phyloP scores from a whole-genome alignment of 345 rosid species.

The Eucalyptus globulus region DNA sequence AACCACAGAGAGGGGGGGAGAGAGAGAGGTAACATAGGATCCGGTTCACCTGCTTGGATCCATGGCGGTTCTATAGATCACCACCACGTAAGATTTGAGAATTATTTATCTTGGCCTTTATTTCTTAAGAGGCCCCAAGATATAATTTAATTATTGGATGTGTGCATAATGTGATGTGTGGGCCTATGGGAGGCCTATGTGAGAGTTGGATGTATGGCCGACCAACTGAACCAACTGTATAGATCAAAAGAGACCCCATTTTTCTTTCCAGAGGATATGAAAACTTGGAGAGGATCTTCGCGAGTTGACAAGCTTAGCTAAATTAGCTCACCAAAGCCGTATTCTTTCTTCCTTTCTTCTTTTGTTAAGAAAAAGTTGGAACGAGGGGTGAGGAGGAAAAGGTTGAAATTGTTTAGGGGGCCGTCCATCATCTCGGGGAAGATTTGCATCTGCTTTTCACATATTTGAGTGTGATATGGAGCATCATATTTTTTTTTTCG shows the following conservation, averaged over 20 bases:
- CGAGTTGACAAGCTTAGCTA: neutral
- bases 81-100: neutral
- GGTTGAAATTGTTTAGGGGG: neutral
- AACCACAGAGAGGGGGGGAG: neutral
- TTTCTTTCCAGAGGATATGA: neutral
- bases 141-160: neutral
- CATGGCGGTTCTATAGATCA: neutral
- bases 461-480: neutral
- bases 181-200: neutral
- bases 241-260: neutral
- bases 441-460: neutral
- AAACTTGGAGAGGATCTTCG: neutral
- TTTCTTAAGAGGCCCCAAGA: neutral
- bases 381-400: neutral
- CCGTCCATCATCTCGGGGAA: neutral
- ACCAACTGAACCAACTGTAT: conserved; percentile 17
- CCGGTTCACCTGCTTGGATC: neutral
- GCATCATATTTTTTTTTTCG: neutral
- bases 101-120: neutral
- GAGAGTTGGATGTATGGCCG: conserved; percentile 6
- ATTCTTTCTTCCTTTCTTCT: neutral
- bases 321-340: neutral
- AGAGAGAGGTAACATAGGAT: neutral
- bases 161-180: neutral
- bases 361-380: neutral